A percentile compares a stretch with the other conserved stretches of the same genome.
These are phyloP conservation scores for Podospora pseudopauciseta DNA, from an alignment of 495 filamentous ascomycete species.

Conservation along the genomic window DNA sequence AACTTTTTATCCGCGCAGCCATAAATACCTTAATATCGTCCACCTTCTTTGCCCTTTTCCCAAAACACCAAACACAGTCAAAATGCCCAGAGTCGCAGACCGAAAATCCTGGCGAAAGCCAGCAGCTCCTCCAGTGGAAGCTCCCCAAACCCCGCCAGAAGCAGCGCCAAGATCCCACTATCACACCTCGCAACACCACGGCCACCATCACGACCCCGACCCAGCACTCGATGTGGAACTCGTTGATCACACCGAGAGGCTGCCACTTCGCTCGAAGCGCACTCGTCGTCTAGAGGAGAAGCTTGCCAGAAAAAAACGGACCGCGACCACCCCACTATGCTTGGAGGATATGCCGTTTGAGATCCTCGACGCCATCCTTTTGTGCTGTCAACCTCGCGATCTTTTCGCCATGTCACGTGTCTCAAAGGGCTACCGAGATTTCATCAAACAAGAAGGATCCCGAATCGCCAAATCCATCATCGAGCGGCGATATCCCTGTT, in stretches of 20 bases:
- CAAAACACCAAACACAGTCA: not conserved
- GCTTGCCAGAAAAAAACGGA: not conserved
- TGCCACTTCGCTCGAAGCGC: not conserved
- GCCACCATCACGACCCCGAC: not conserved
- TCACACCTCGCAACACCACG: not conserved
- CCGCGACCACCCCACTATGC: conserved; percentile 4
- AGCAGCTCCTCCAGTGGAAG: not conserved
- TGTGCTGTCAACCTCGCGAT: conserved; percentile 45
- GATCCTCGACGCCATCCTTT: conserved; percentile 44
- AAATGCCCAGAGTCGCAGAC: not conserved
- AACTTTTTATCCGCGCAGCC: too few species aligned
- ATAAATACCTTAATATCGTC: too few species aligned
- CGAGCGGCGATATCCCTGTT: not conserved
- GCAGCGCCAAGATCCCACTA: not conserved
- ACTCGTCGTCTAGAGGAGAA: not conserved
- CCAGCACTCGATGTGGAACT: not conserved
- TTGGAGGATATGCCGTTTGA: conserved; percentile 49
- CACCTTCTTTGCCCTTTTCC: not conserved
- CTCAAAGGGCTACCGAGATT: conserved; percentile 32
- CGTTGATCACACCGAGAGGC: not conserved
- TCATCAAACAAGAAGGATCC: conserved; percentile 14
- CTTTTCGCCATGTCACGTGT: conserved; percentile 40
- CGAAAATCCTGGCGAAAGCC: conserved; percentile 14
- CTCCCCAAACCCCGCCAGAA: not conserved
- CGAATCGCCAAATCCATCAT: not conserved